Evolutionary conservation across 2,329 filamentous ascomycete genomes (phyloP).

Genomic region (Drechslera avenae): DNA sequence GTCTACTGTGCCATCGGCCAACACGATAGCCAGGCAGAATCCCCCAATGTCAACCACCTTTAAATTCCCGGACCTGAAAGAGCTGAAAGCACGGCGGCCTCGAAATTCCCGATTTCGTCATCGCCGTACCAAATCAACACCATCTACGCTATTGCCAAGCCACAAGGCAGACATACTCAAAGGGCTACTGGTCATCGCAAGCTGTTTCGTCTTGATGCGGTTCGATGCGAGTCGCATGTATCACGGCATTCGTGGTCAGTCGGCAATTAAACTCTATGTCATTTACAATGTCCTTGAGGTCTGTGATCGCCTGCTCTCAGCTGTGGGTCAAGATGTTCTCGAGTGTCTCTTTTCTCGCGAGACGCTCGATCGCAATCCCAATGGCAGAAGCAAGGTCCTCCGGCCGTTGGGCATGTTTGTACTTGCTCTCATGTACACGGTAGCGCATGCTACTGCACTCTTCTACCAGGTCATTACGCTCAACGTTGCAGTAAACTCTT

Average conservation of each 20-base stretch:
- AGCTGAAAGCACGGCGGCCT: constrained; percentile 32
- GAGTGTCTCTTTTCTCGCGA: constrained; percentile 95
- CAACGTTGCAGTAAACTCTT: constrained; percentile 98
- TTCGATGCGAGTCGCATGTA: constrained; percentile 98
- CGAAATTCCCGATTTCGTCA: constrained; percentile 57
- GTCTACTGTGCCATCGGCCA: constrained; percentile 20
- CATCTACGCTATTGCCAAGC: constrained; percentile 81
- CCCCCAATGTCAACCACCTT: constrained; percentile 28
- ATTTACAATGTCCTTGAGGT: constrained; percentile 98
- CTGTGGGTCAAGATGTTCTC: constrained; percentile 91
- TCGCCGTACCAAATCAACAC: constrained; percentile 78
- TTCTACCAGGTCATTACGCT: constrained; percentile 98
- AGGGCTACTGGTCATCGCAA: constrained; percentile 84
- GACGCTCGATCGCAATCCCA: constrained; percentile 82
- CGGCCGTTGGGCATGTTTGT: constrained; percentile 90
- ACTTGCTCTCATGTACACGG: constrained; percentile 84
- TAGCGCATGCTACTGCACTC: constrained; percentile 81
- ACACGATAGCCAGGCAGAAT: constrained; percentile 31
- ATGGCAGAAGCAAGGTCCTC: constrained; percentile 88
- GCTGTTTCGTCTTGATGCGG: constrained; percentile 82
- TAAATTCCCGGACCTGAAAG: constrained; percentile 36
- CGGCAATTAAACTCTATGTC: constrained; percentile 96
- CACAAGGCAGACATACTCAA: constrained; percentile 96
- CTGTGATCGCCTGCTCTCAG: constrained; percentile 85
- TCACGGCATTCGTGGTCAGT: constrained; percentile 93